Evolutionary conservation across 202 grass and related monocot genomes (phyloP).

Genomic region (Alloteropsis angusta): DNA sequence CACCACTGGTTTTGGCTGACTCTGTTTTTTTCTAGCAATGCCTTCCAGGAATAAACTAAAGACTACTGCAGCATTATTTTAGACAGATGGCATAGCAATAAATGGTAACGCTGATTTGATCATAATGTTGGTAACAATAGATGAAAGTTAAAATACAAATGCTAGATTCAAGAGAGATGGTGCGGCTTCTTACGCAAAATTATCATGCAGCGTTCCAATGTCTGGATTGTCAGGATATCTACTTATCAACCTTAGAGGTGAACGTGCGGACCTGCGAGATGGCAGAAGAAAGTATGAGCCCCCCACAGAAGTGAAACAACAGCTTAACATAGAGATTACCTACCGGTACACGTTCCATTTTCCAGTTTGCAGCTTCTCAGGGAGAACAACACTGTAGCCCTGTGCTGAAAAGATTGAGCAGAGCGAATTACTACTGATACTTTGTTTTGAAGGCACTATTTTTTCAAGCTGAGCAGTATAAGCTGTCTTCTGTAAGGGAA

Average conservation of each 20-base stretch:
- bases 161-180: not conserved
- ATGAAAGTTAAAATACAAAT: not conserved
- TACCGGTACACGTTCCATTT: constrained; percentile 97
- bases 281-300: not conserved
- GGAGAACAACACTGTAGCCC: constrained; percentile 80
- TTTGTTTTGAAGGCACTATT: not conserved
- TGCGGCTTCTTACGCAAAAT: constrained; percentile 68
- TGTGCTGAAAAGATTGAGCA: constrained; percentile 41
- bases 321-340: not conserved
- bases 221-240: constrained; percentile 52
- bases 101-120: no score
- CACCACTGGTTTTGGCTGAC: no score
- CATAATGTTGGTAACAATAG: no score
- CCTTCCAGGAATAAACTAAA: no score
- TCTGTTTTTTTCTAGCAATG: no score
- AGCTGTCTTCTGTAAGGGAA: not conserved
- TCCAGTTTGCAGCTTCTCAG: constrained; percentile 82
- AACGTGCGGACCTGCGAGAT: constrained; percentile 47
- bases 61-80: no score
- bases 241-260: constrained; percentile 55
- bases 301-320: not conserved
- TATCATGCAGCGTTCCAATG: constrained; percentile 84
- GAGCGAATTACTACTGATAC: not conserved
- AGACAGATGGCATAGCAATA: no score
- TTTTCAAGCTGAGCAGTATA: no score